These are phyloP conservation scores for Pythium aristosporum DNA, from an alignment of 352 stramenopile genomes.

Conservation along the genomic window DNA sequence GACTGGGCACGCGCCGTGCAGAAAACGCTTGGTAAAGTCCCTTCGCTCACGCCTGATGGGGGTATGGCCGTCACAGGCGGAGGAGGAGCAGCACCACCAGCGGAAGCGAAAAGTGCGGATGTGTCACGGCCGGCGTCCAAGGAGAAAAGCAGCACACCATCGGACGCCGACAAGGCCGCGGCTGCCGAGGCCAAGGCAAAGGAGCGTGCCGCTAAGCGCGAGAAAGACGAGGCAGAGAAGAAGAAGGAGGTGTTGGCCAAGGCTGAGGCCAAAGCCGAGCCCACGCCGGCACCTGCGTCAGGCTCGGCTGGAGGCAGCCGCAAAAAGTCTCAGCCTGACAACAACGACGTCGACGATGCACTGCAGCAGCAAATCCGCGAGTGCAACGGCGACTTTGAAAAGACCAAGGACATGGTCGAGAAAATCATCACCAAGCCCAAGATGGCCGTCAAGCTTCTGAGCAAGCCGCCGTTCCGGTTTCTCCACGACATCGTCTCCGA, in stretches of 20 bases:
- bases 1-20: constrained; percentile 71
- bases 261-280: constrained; percentile 41
- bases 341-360: constrained; percentile 48
- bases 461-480: constrained; percentile 88
- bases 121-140: constrained; percentile 42
- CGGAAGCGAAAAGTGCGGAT: constrained; percentile 32
- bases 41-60: constrained; percentile 58
- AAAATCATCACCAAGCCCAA: constrained; percentile 85
- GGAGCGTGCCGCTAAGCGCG: constrained; percentile 37
- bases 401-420: constrained; percentile 72
- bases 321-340: constrained; percentile 40
- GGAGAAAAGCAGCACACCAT: constrained; percentile 26
- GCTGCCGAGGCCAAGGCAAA: constrained; percentile 51
- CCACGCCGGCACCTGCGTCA: constrained; percentile 13
- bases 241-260: constrained; percentile 32
- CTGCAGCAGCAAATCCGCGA: constrained; percentile 58
- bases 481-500: constrained; percentile 85
- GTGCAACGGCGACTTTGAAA: constrained; percentile 76
- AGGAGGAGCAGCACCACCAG: constrained; percentile 19
- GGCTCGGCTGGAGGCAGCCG: constrained; percentile 15
- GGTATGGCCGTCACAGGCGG: constrained; percentile 23
- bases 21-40: constrained; percentile 57
- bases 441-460: constrained; percentile 79
- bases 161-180: constrained; percentile 35
- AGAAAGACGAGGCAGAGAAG: constrained; percentile 35